Conservation (phyloP, 1,284 basidiomycete genomes). For the Agroathelia rolfsii region DNA sequence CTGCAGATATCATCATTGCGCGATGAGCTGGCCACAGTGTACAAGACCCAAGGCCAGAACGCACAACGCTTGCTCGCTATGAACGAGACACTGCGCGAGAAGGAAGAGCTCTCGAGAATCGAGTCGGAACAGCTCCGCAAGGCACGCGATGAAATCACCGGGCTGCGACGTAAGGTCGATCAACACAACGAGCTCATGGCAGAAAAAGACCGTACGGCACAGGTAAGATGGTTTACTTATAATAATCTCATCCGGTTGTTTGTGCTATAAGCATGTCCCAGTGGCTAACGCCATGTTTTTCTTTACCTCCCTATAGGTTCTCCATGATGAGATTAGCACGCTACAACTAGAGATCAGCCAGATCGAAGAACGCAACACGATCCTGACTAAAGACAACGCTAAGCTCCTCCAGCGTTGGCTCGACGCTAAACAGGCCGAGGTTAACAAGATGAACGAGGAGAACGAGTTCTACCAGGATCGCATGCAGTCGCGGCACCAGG, state of each 20-base stretch:
- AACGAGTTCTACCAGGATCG: conserved; percentile 77
- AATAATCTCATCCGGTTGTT: conserved; percentile 3
- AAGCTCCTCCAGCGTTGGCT: conserved; percentile 91
- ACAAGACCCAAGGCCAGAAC: conserved; percentile 95
- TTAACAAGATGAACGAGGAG: conserved; percentile 90
- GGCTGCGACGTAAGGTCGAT: conserved; percentile 68
- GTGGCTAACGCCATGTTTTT: conserved; percentile 2
- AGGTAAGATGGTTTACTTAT: conserved; percentile 38
- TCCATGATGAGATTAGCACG: conserved; percentile 91
- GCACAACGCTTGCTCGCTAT: conserved; percentile 86
- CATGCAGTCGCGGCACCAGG: conserved; percentile 62
- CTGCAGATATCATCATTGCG: conserved; percentile 85
- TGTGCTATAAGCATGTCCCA: too few species aligned
- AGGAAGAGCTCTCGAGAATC: conserved; percentile 72
- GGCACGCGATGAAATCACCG: conserved; percentile 59
- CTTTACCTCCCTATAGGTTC: conserved; percentile 41
- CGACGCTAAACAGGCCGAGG: conserved; percentile 88
- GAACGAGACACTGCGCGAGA: conserved; percentile 89
- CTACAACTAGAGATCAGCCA: conserved; percentile 85
- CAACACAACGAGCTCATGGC: conserved; percentile 79
- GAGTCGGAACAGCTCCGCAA: conserved; percentile 72
- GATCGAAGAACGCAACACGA: conserved; percentile 79
- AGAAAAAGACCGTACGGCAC: conserved; percentile 83
- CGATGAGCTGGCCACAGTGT: conserved; percentile 85
- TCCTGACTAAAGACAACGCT: conserved; percentile 86